phyloP scores from a whole-genome alignment of 1,284 basidiomycete species.

The Lignosus rhinocerotis region DNA sequence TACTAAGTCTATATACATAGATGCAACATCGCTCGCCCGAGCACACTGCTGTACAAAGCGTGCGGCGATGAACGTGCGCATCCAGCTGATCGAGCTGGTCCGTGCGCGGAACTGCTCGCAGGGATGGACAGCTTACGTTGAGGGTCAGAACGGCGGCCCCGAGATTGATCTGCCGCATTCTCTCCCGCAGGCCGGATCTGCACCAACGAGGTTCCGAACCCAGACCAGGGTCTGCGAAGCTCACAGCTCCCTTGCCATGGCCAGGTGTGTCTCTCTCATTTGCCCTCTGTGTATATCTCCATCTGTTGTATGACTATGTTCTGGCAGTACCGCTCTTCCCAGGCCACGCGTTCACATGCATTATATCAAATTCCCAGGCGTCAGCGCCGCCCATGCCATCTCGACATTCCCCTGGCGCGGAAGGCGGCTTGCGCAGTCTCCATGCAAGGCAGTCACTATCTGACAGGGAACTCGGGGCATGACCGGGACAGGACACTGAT shows the following conservation, averaged over 20 bases:
- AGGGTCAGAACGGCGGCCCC: constrained; percentile 17
- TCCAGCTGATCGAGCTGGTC: constrained; percentile 7
- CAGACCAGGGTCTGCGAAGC: not conserved
- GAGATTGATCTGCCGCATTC: constrained; percentile 9
- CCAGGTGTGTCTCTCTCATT: not conserved
- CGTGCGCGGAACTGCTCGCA: constrained; percentile 17
- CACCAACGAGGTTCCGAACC: not conserved
- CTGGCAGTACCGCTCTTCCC: not conserved
- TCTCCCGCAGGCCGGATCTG: constrained; percentile 11
- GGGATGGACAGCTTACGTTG: constrained; percentile 13
- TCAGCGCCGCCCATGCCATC: not conserved
- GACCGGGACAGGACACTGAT: not conserved
- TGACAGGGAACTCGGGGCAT: not conserved
- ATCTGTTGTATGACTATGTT: constrained; percentile 2
- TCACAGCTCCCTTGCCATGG: not conserved
- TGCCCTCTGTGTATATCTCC: not conserved
- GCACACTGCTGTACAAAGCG: not conserved
- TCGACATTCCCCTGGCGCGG: too few species aligned
- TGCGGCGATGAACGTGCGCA: constrained; percentile 6
- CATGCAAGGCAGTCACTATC: not conserved
- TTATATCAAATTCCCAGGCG: not conserved
- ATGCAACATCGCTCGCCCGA: constrained; percentile 12
- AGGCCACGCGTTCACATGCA: not conserved
- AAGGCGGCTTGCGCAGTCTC: too few species aligned
- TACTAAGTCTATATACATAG: constrained; percentile 27